Conservation (phyloP, 164 flowering plant species). For the Nelumbo lutea region DNA sequence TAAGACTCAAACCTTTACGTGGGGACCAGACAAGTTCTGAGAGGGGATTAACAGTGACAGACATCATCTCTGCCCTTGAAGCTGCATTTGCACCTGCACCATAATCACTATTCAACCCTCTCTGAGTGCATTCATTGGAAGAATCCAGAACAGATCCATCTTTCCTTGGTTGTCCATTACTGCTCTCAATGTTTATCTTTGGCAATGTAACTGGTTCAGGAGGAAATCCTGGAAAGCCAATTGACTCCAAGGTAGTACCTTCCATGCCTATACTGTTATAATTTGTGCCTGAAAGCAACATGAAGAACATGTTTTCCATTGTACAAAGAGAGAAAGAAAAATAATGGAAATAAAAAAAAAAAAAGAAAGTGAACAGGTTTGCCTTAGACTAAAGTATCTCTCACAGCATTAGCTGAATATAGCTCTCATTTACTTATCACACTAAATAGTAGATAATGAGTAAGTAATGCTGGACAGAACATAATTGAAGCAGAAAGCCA, state of each 20-base stretch:
- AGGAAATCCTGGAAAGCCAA: slow-evolving; percentile 27
- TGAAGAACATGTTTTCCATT: neutral
- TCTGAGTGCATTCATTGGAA: slow-evolving; percentile 18
- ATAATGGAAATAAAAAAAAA: no score
- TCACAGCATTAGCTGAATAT: no score
- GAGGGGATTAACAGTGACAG: slow-evolving; percentile 38
- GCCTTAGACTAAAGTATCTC: no score
- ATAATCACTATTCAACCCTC: slow-evolving; percentile 21
- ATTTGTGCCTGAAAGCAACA: neutral
- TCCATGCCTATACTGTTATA: slow-evolving; percentile 6
- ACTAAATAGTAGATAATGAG: no score
- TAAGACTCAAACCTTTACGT: slow-evolving; percentile 49
- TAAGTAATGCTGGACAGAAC: no score
- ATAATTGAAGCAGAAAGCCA: no score
- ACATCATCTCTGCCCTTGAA: slow-evolving; percentile 36
- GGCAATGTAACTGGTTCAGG: slow-evolving; percentile 11
- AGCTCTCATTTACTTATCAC: no score
- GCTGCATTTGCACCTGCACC: slow-evolving; percentile 97
- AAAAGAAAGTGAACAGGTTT: no score
- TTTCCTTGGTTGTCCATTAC: slow-evolving; percentile 23
- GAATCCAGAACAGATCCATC: slow-evolving; percentile 33
- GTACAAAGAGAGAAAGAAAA: no score
- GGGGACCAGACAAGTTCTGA: slow-evolving; percentile 92
- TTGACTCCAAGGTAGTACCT: slow-evolving; percentile 13
- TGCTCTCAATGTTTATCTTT: slow-evolving; percentile 32